phyloP scores from a whole-genome alignment of 768 basidiomycete species.

The Tylopilus balloui region DNA sequence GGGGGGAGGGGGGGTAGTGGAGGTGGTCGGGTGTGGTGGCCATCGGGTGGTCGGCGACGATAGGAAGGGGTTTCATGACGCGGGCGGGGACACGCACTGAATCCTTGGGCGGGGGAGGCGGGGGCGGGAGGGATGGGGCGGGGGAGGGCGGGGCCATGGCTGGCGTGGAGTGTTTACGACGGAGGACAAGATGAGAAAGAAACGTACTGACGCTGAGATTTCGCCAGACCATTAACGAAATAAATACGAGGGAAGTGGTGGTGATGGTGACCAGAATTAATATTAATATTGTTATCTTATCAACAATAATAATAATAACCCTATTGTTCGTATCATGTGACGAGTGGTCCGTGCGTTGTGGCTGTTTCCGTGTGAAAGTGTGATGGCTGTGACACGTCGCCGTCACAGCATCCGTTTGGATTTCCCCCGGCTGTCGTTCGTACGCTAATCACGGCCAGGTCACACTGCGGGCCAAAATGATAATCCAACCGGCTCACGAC shows the following conservation, averaged over 20 bases:
- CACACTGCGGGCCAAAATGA: conserved; percentile 35
- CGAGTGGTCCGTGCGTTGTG: conserved; percentile 28
- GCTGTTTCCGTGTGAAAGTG: conserved; percentile 22
- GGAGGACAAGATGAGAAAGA: conserved; percentile 11
- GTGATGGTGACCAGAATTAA: conserved; percentile 7
- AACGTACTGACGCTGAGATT: conserved; percentile 7
- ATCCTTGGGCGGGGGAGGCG: conserved; percentile 26
- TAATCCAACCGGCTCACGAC: conserved; percentile 22
- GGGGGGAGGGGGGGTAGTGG: background rate
- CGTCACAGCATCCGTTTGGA: conserved; percentile 31
- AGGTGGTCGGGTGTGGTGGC: background rate
- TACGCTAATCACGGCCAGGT: conserved; percentile 36
- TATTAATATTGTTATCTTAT: background rate
- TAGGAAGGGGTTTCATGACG: conserved; percentile 22
- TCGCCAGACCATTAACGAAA: conserved; percentile 12
- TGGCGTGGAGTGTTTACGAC: conserved; percentile 15
- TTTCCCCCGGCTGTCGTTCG: conserved; percentile 35
- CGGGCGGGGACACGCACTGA: background rate
- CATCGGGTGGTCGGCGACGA: conserved; percentile 6
- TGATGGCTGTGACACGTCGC: conserved; percentile 26
- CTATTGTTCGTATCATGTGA: conserved; percentile 1
- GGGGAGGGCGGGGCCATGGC: background rate
- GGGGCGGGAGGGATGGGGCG: conserved; percentile 10
- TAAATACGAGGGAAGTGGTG: background rate
- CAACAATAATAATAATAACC: conserved; percentile 17